Evolutionary conservation across 176 grass and related monocot genomes (phyloP), one percentile per base, ranked within the genome.

Genomic region (Ampelocalamus luodianensis): DNA sequence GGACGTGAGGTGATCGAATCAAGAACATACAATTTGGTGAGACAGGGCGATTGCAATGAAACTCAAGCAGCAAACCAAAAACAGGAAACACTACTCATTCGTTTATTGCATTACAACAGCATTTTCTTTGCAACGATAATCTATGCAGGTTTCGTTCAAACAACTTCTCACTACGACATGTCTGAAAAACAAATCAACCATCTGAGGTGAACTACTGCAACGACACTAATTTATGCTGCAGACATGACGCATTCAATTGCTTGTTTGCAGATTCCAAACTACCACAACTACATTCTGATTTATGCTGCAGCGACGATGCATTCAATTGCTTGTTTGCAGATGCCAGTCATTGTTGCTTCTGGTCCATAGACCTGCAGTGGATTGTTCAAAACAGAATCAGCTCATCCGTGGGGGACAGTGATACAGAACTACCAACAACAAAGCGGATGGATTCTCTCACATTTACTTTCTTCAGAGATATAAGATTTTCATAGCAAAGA

Each of bases 281-380:
- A 54, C 20, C 65, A 49, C 58, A 74, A 46, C 18, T 67, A 39
- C 1, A 24, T 71, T n/a, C 49, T 2, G 3, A 17, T 77, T 86
- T 77, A 89, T 69, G 73, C 92, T 34, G 92, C 86, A 54, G 88
- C 78, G 92, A 91, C 91, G 59, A 94, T 71, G 78, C 95, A 97
- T 80, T 97, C 90, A 88, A 97, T 97, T 79, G 95, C 95, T 79
- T 94, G 73, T 39, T 94, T 97, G 90, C 92, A 97, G 60, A 97
- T 97, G 69, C 92, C 90, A 10, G 95, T 97, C 95, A 94, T 94
- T 22, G 95, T 97, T 39, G 79, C 95, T 82, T 97, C 95, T n/a
- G 95, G 92, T 4, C 95, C 95, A 81, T 94, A 97, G 22, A 97
- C 92, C 95, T 97, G 85, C 20, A 81, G 74, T 76, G 22, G 17